Evolutionary conservation across 164 flowering plant species (phyloP), one percentile per base, ranked within the genome.

Genomic region (Magnolia officinalis): DNA sequence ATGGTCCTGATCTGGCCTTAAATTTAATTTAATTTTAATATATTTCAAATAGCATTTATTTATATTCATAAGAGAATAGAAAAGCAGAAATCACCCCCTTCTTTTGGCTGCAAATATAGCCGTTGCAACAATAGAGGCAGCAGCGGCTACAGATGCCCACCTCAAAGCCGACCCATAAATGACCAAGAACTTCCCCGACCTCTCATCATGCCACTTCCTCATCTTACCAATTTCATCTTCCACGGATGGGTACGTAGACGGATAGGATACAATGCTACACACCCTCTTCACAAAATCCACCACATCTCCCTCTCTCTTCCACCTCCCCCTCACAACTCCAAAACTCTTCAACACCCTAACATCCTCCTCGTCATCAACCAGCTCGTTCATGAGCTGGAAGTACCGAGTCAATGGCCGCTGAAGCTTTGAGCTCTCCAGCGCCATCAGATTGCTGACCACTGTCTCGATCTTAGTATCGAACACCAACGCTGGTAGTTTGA

Each of bases 371-470:
- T 67, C 77, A n/a, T 75, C 72, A 1, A 75, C 45, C 72, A 75
- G 50, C 65, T 75, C 77, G 10, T 67, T 75, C 77, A 75, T 20
- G 50, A 75, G 31, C 50, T 75, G 72, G 50, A 67, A 24, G 77
- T 50, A 67, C 26, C 77, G 13, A 2, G 66, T 68, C 26, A 73
- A 51, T 16, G 75, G 75, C 55, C 55, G 18, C 59, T 2, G 6
- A 0, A 16, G 19, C 16, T 37, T 24, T 7, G 21, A 14, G 1
- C 64, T 51, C 77, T 75, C 77, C 64, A 67, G 11, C 6, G 77
- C 77, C 63, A 51, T 8, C 11, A 75, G 77, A 23, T 75, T 75
- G 26, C 29, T 7, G 26, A 26, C 50, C 50, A 75, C 77, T n/a
- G 72, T 75, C 64, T 52, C 72, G 20, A 67, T 61, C 72, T 75